Evolutionary conservation across 805 yeast genomes (phyloP).

Genomic region (Brettanomyces nanus): DNA sequence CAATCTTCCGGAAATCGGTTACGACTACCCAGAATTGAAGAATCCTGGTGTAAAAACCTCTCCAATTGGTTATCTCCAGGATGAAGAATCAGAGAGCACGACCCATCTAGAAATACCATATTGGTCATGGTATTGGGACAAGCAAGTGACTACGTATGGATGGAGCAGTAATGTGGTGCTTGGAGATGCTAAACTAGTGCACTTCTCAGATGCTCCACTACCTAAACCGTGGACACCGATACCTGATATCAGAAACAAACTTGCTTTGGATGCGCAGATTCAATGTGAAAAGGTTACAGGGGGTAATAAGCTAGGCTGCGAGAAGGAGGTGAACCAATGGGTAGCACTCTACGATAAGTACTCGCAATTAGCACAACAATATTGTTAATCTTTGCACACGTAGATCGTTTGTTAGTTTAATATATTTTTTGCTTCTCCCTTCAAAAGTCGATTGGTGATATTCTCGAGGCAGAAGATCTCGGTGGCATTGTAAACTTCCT

Average conservation of each 20-base stretch:
- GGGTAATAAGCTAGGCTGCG: conserved; percentile 4
- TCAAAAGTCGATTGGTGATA: conserved; percentile 36
- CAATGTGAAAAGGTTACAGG: conserved; percentile 16
- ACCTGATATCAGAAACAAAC: conserved; percentile 9
- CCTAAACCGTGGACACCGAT: conserved; percentile 54
- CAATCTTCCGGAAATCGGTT: conserved; percentile 25
- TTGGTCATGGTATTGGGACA: conserved; percentile 4
- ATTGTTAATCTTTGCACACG: background rate
- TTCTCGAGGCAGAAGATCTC: conserved; percentile 48
- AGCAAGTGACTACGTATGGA: conserved; percentile 12
- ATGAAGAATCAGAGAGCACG: background rate
- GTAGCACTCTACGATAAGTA: conserved; percentile 9
- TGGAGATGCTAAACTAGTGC: conserved; percentile 35
- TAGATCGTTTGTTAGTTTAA: background rate
- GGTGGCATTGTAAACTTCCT: conserved; percentile 44
- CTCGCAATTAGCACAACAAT: conserved; percentile 2
- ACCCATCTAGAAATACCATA: conserved; percentile 2
- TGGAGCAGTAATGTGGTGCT: conserved; percentile 29
- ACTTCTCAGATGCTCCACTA: conserved; percentile 59
- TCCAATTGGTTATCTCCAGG: conserved; percentile 4
- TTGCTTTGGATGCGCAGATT: conserved; percentile 13
- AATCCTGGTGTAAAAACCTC: conserved; percentile 5
- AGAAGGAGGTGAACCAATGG: conserved; percentile 11
- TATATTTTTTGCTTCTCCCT: conserved; percentile 16
- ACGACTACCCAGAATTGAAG: conserved; percentile 8